Base-by-base conservation (phyloP, 805 yeast genomes). In the Blastobotrys parvus region DNA sequence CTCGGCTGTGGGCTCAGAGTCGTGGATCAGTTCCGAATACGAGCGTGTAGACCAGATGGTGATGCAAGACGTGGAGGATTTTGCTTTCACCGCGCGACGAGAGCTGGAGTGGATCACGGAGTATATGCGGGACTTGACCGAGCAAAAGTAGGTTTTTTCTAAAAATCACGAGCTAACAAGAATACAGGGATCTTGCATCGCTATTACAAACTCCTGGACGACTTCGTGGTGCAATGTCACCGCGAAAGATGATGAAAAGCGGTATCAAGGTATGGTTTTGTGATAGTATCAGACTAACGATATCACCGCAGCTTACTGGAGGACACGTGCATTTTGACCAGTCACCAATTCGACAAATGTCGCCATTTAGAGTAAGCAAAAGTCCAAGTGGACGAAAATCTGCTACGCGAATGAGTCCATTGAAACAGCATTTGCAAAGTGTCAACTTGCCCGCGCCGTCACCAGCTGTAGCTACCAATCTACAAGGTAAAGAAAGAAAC, bases 1-100 rank as follows among this genome's bases (percentile, higher is more conserved):
- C 36, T 34, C 36, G 20, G 11, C 39, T 3, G 41, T 51, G n/a
- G 82, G 80, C 4, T 61, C 78, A 2, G 70, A 76, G 10, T 69
- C 63, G 47, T 75, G 78, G 77, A 62, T 74, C 38, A 63, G 72
- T 27, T 58, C 58, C 39, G 77, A 74, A 51, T 58, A 71, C 55
- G 54, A 57, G 43, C 60, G 64, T 13, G 63, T 68, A 23, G 63
- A 63, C 47, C 63, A 61, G 35, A 59, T 64, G 42, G 67, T 72
- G 49, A 50, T 56, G 8, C 55, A 60, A 18, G 63, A 64, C 44
- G 54, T 64, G 11, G 73, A 68, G 43, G 67, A 63, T 32, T 58
- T 72, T 36, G 67, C 70, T 13, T 60, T 58, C 21, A 61, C 63
- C 4, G 62, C 72, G 4, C 56, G 64, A 5, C 53, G 65, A 10